Conservation (phyloP, 371 early-diverging fungal species). For the Gilbertella persicaria region DNA sequence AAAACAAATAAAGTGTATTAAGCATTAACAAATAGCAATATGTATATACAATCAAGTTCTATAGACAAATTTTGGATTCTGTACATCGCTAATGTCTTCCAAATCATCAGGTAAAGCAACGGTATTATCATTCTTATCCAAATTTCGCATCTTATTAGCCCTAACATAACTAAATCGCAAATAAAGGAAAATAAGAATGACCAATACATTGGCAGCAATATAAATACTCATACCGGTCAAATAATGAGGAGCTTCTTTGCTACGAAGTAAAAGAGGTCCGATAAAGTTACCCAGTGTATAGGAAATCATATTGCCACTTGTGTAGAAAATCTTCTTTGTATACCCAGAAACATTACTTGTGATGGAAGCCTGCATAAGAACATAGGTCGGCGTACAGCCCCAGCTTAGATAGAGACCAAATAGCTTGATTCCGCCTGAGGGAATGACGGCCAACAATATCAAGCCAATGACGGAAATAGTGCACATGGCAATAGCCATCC, state of each 20-base stretch:
- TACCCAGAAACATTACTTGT: conserved; percentile 27
- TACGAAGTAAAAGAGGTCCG: conserved; percentile 22
- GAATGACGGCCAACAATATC: conserved; percentile 2
- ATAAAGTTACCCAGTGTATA: conserved; percentile 25
- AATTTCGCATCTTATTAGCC: conserved; percentile 15
- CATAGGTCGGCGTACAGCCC: conserved; percentile 6
- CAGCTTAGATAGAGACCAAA: conserved; percentile 18
- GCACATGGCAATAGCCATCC: conserved; percentile 3
- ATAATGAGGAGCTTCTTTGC: conserved; percentile 26
- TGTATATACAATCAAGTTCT: no score
- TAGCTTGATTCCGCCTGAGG: conserved; percentile 13
- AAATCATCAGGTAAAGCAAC: conserved; percentile 16
- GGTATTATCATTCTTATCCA: not conserved
- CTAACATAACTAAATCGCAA: conserved; percentile 13
- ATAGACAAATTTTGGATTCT: conserved; percentile 24
- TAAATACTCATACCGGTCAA: conserved; percentile 34
- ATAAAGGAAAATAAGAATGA: conserved; percentile 18
- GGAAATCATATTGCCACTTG: conserved; percentile 14
- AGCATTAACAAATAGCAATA: no score
- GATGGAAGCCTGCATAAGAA: conserved; percentile 14
- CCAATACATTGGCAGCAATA: conserved; percentile 29
- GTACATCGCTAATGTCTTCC: conserved; percentile 19
- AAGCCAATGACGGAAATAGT: conserved; percentile 8
- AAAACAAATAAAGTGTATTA: no score
- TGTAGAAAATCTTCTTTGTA: conserved; percentile 29